Conservation (phyloP, 2,329 filamentous ascomycete species). For the Plenodomus lindquistii region DNA sequence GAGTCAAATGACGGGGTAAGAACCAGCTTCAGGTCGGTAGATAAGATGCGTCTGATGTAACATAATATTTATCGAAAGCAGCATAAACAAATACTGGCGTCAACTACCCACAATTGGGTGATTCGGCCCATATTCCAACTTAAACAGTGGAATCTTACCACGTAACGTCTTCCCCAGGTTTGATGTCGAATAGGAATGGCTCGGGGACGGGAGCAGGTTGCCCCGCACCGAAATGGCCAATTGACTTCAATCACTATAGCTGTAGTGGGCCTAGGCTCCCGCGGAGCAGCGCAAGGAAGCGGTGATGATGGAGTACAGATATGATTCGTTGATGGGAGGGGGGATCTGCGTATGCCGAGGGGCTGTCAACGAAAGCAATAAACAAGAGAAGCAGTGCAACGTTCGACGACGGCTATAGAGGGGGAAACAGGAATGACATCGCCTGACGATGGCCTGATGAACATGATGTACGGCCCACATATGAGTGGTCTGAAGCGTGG, state of each 20-base stretch:
- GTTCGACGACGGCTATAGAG: conserved; percentile 3
- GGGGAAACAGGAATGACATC: conserved; percentile 1
- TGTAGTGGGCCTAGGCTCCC: conserved; percentile 29
- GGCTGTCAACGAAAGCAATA: conserved; percentile 6
- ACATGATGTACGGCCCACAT: no score
- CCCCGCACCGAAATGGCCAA: conserved; percentile 9
- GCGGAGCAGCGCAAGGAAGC: conserved; percentile 13
- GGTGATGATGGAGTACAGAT: conserved; percentile 12
- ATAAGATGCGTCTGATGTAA: no score
- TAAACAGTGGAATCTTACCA: background rate
- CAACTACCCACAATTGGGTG: no score
- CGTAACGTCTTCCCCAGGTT: conserved; percentile 17
- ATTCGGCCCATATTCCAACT: background rate
- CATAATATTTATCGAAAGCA: no score
- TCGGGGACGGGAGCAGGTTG: conserved; percentile 13
- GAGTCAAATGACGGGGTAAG: no score
- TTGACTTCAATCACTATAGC: conserved; percentile 18
- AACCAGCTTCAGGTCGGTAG: no score
- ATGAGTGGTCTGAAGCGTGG: no score
- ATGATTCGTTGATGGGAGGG: conserved; percentile 20
- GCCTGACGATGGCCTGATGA: conserved; percentile 17
- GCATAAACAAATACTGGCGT: no score
- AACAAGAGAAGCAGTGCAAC: conserved; percentile 12
- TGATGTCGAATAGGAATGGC: conserved; percentile 26
- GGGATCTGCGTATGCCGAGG: conserved; percentile 24